Conservation (phyloP, 495 filamentous ascomycete species). For the Neurospora sp. region DNA sequence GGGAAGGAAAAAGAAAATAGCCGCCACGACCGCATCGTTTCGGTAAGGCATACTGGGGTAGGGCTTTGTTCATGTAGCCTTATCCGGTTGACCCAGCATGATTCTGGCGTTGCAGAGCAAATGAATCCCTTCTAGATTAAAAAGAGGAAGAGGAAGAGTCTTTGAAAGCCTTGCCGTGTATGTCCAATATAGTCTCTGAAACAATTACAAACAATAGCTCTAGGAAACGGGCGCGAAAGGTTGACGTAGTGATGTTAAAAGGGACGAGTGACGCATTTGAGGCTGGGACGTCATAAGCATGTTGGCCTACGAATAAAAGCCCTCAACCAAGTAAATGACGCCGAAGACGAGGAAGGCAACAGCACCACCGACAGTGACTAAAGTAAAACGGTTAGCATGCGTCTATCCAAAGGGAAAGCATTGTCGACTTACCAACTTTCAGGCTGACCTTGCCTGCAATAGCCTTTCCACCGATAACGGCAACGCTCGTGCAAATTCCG, state of each 20-base stretch:
- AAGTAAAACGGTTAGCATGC: constrained; percentile 17
- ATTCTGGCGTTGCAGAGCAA: background rate
- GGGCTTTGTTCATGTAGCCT: background rate
- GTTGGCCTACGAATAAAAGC: constrained; percentile 44
- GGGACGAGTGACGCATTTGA: background rate
- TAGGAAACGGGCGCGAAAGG: background rate
- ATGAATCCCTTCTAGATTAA: background rate
- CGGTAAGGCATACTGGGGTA: background rate
- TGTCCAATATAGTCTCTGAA: background rate
- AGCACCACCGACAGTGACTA: constrained; percentile 94
- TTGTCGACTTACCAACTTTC: constrained; percentile 73
- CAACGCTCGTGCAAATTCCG: constrained; percentile 77
- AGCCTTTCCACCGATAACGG: constrained; percentile 87
- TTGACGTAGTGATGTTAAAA: background rate
- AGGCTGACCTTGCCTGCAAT: constrained; percentile 92
- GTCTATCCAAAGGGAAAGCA: background rate
- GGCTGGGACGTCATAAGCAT: background rate
- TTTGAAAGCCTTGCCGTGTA: background rate
- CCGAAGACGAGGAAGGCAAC: constrained; percentile 84
- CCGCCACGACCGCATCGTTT: background rate
- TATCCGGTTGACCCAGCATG: background rate
- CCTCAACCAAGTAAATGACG: constrained; percentile 81
- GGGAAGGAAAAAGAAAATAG: background rate
- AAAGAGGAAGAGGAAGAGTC: background rate
- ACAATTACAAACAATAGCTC: constrained; percentile 14